phyloP scores from a whole-genome alignment of 192 early-diverging fungal genomes.

The Coemansia sp. region DNA sequence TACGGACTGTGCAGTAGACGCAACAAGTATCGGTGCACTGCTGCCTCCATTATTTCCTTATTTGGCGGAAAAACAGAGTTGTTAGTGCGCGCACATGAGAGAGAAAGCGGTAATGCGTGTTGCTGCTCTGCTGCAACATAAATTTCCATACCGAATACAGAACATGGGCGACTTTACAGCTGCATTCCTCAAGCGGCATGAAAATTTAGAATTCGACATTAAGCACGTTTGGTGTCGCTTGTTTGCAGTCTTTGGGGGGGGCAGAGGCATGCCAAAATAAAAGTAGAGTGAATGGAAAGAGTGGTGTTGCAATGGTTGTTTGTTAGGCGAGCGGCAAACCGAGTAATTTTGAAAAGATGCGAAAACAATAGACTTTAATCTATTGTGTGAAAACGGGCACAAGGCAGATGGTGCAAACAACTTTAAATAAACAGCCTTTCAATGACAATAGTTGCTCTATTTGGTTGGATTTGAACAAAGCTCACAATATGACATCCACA shows the following conservation, averaged over 20 bases:
- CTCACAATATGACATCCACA: conserved; percentile 2
- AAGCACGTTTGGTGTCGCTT: background rate
- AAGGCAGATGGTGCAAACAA: background rate
- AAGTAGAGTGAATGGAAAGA: background rate
- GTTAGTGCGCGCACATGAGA: too few relatives aligned
- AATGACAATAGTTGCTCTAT: background rate
- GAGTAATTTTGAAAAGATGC: background rate
- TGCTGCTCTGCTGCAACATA: background rate
- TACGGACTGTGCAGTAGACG: background rate
- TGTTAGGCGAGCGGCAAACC: background rate
- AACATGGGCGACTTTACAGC: background rate
- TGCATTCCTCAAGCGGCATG: background rate
- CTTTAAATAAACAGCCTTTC: background rate
- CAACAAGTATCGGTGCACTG: background rate
- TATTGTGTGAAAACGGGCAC: background rate
- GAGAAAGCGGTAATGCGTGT: background rate
- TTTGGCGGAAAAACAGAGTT: conserved; percentile 8
- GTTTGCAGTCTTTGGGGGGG: background rate
- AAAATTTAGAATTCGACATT: background rate
- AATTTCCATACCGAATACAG: background rate
- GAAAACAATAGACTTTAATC: background rate
- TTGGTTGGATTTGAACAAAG: background rate
- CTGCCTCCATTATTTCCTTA: background rate
- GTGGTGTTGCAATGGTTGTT: background rate
- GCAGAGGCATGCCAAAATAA: background rate